Evolutionary conservation across 2,329 filamentous ascomycete species (phyloP).

Genomic region (Cladorrhinum sp.): DNA sequence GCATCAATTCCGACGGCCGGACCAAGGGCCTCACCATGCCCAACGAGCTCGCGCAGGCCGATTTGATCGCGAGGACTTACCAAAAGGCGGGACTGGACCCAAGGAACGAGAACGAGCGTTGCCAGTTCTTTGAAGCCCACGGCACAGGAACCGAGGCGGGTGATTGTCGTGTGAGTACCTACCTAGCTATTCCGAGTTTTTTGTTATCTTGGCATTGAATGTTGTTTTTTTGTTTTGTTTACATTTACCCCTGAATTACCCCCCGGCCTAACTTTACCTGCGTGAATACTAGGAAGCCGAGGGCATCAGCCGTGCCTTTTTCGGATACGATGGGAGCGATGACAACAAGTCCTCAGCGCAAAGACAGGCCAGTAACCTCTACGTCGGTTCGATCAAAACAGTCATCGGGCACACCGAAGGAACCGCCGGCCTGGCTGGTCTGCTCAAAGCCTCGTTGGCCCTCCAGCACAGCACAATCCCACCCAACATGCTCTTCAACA

Average conservation of each 20-base stretch:
- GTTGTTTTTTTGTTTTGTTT: too few relatives aligned
- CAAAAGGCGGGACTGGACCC: slow-evolving; percentile 37
- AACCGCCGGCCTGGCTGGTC: slow-evolving; percentile 42
- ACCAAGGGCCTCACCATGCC: slow-evolving; percentile 49
- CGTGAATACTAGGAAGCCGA: slow-evolving; percentile 1
- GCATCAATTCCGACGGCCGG: slow-evolving; percentile 44
- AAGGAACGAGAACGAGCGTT: slow-evolving; percentile 27
- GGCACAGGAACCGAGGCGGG: slow-evolving; percentile 36
- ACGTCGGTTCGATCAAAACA: slow-evolving; percentile 39
- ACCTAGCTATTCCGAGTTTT: too few relatives aligned
- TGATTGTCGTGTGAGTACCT: slow-evolving; percentile 14
- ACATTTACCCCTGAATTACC: background rate
- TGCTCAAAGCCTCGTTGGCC: slow-evolving; percentile 41
- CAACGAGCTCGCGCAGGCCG: slow-evolving; percentile 37
- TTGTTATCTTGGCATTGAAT: too few relatives aligned
- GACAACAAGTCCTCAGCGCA: background rate
- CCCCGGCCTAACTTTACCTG: background rate
- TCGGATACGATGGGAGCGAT: background rate
- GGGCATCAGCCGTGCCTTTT: slow-evolving; percentile 10
- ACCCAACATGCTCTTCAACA: slow-evolving; percentile 15
- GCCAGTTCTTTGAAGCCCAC: slow-evolving; percentile 41
- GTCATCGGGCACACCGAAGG: slow-evolving; percentile 47
- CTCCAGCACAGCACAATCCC: slow-evolving; percentile 39
- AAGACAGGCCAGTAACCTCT: slow-evolving; percentile 19
- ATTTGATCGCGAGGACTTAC: slow-evolving; percentile 41